Percentiles rank a stretch among this genome's conserved stretches.
Conservation (phyloP, 2,329 filamentous ascomycete species). For the Triangularia verruculosa region DNA sequence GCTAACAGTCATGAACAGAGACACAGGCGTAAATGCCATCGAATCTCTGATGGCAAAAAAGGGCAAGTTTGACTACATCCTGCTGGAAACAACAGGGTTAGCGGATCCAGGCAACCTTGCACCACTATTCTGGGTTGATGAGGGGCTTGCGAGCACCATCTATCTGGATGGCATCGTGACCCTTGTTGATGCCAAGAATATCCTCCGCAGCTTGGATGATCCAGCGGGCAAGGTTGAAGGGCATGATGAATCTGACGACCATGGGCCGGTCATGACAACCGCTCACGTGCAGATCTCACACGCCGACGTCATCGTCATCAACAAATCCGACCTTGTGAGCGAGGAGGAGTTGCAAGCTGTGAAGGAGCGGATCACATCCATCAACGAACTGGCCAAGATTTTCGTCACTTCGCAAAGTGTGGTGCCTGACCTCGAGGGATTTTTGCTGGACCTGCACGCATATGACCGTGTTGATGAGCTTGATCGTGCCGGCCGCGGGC, state of each 20-base stretch:
- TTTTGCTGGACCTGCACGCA: conserved; percentile 85
- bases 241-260: conserved; percentile 48
- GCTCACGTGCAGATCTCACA: conserved; percentile 97
- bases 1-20: conserved; percentile 48
- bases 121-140: conserved; percentile 96
- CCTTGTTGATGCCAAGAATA: conserved; percentile 91
- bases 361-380: conserved; percentile 69
- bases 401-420: conserved; percentile 76
- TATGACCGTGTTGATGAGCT: conserved; percentile 79
- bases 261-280: conserved; percentile 75
- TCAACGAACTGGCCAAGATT: conserved; percentile 85
- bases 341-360: conserved; percentile 67
- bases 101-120: conserved; percentile 95
- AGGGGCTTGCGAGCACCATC: conserved; percentile 89
- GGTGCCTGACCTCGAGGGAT: conserved; percentile 78
- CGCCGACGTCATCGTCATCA: conserved; percentile 90
- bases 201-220: conserved; percentile 78
- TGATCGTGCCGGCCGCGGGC: conserved; percentile 70
- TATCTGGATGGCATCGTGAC: conserved; percentile 97
- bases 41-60: conserved; percentile 93
- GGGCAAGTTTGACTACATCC: conserved; percentile 93
- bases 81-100: conserved; percentile 92
- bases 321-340: conserved; percentile 85
- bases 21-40: conserved; percentile 89
- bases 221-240: conserved; percentile 53